phyloP scores from a whole-genome alignment of 176 grass and related monocot species.

The Puccinellia tenuiflora region DNA sequence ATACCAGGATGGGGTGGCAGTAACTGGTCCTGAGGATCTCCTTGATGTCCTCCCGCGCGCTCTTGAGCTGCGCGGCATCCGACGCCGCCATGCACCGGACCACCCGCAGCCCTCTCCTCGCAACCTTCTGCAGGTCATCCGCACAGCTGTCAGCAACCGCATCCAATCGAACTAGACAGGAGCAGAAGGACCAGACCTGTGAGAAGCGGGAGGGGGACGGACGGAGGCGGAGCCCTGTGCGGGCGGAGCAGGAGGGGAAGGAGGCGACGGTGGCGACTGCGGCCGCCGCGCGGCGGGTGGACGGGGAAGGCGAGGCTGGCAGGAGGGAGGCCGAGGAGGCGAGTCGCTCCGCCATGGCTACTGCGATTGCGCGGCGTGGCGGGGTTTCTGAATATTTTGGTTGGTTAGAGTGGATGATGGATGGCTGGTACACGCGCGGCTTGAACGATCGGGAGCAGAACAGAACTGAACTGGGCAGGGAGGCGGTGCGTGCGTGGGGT shows the following conservation, averaged over 20 bases:
- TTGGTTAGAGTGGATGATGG: neutral
- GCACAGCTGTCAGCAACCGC: neutral
- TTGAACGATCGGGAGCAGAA: neutral
- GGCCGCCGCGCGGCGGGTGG: constrained; percentile 9
- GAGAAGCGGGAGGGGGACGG: neutral
- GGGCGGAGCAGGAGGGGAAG: constrained; percentile 25
- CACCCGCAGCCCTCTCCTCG: constrained; percentile 24
- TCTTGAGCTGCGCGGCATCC: constrained; percentile 68
- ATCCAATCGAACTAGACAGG: neutral
- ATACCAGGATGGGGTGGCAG: constrained; percentile 89
- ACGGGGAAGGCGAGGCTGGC: constrained; percentile 10
- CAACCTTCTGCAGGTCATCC: neutral
- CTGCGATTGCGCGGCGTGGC: neutral
- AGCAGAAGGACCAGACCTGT: neutral
- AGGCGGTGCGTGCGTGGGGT: neutral
- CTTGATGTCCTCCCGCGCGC: constrained; percentile 83
- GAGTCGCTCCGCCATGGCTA: constrained; percentile 40
- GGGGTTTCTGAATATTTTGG: neutral
- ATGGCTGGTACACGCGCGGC: neutral
- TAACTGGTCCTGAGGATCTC: constrained; percentile 57
- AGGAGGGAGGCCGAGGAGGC: constrained; percentile 33
- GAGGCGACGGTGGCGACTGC: neutral
- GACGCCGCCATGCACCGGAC: constrained; percentile 63
- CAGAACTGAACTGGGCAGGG: neutral
- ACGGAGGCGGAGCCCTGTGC: constrained; percentile 25